Base-by-base conservation (phyloP, 2,329 filamentous ascomycete species). In the Colletotrichum neosansevieriae region DNA sequence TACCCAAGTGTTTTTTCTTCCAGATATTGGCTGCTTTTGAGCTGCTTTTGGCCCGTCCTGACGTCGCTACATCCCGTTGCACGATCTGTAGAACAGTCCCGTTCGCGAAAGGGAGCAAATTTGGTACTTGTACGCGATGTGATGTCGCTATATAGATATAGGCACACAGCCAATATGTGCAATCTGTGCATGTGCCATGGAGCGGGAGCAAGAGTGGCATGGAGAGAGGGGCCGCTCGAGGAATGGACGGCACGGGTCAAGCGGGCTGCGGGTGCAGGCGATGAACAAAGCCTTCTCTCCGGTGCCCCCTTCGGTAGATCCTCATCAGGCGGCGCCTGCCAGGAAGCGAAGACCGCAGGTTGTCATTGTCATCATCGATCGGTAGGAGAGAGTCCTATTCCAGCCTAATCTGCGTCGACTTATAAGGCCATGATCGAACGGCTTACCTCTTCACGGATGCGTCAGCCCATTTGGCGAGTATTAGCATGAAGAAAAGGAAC, bases 171-270 rank as follows among this genome's bases (percentile, higher is more conserved):
- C 32, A 29, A 42, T 59, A 47, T 42, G 54, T 54, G 38, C 29
- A 47, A 45, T 47, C 13, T 12, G 24, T 58, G 29, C 6, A 45
- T n/a, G 13, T 49, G 19, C 29, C 42, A 17, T 21, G 57, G 42
- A 29, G 57, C 32, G 57, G 15, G 42, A 59, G 38, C 58, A 45
- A 53, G 19, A 42, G 45, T 51, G 32, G 34, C 19, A 56, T 42
- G 45, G 47, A 24, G 36, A 54, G 42, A 38, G 32, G 49, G 61
- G 54, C 49, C 47, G 65, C 38, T 38, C 36, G 45, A 54, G 61
- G 45, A 65, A 49, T 64, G 49, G 17, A 45, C 66, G 54, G 56
- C 49, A 57, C 56, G 61, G 64, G 54, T 53, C 61, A 65, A 36
- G 47, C 36, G 13, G 36, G 13, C 11, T 38, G 36, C 29, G 36